Conservation (phyloP, 257 asterid genomes). For the Petunia axillaris region DNA sequence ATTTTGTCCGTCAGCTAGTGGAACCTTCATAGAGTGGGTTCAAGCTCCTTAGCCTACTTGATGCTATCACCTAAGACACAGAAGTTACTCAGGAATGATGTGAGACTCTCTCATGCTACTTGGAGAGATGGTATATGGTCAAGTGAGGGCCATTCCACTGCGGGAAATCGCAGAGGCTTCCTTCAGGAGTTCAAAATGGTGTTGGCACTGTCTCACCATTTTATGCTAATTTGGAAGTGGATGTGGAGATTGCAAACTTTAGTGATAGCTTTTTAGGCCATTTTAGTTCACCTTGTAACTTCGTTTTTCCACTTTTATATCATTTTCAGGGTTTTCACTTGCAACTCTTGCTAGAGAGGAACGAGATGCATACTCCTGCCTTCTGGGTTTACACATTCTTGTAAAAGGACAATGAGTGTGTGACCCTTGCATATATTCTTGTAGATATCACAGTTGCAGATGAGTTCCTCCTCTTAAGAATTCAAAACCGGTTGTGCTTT, state of each 20-base stretch:
- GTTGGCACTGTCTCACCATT: not conserved
- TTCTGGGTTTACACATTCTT: conserved; percentile 27
- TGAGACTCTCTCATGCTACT: not conserved
- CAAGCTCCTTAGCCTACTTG: not conserved
- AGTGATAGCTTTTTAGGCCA: not conserved
- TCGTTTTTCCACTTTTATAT: conserved; percentile 20
- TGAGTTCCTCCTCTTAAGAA: conserved; percentile 91
- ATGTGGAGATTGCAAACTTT: conserved; percentile 11
- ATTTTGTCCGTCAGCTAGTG: not conserved
- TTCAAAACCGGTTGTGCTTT: conserved; percentile 54
- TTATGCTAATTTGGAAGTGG: not conserved
- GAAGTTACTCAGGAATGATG: not conserved
- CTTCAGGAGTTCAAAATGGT: not conserved
- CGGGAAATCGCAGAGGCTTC: not conserved
- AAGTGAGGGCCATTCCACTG: not conserved
- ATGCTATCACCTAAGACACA: not conserved
- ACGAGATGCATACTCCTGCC: conserved; percentile 14
- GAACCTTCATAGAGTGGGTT: not conserved
- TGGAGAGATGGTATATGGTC: not conserved
- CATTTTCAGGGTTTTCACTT: conserved; percentile 30
- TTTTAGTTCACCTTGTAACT: not conserved
- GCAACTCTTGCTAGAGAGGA: not conserved
- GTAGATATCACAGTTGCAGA: conserved; percentile 85
- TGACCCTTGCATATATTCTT: conserved; percentile 49
- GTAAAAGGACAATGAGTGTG: conserved; percentile 36